phyloP scores from a whole-genome alignment of 768 basidiomycete genomes.

The Naganishia kalamii region DNA sequence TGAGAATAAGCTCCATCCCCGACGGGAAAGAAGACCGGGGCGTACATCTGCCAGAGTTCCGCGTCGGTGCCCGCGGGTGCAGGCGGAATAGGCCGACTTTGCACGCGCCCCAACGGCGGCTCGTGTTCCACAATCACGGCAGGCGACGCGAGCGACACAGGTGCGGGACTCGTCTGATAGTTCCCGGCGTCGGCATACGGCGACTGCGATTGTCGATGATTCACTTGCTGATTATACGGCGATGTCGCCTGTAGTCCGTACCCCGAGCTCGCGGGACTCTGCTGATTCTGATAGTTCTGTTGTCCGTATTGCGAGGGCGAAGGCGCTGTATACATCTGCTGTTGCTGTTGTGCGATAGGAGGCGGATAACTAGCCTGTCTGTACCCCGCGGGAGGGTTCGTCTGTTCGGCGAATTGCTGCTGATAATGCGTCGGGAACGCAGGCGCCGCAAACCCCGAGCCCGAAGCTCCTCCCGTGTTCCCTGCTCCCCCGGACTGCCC shows the following conservation, averaged over 20 bases:
- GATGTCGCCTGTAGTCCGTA: neutral
- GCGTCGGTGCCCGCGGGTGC: conserved; percentile 11
- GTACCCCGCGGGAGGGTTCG: neutral
- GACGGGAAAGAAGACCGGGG: neutral
- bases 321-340: neutral
- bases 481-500: too few species aligned
- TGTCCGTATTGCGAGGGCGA: neutral
- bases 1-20: neutral
- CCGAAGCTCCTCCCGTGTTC: neutral
- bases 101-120: too few species aligned
- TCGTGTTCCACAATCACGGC: neutral
- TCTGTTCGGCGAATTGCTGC: neutral
- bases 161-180: neutral
- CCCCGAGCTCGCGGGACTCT: neutral
- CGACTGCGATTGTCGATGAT: conserved; percentile 21
- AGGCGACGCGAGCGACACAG: neutral
- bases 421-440: conserved; percentile 12
- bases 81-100: neutral
- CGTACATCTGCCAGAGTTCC: conserved; percentile 21
- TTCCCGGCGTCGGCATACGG: neutral
- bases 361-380: neutral
- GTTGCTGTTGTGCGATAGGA: conserved; percentile 18
- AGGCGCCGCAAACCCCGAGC: neutral
- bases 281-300: neutral
- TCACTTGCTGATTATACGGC: conserved; percentile 8